These are phyloP conservation scores for Mucuna pruriens DNA, from an alignment of 306 rosid species.

Conservation along the genomic window DNA sequence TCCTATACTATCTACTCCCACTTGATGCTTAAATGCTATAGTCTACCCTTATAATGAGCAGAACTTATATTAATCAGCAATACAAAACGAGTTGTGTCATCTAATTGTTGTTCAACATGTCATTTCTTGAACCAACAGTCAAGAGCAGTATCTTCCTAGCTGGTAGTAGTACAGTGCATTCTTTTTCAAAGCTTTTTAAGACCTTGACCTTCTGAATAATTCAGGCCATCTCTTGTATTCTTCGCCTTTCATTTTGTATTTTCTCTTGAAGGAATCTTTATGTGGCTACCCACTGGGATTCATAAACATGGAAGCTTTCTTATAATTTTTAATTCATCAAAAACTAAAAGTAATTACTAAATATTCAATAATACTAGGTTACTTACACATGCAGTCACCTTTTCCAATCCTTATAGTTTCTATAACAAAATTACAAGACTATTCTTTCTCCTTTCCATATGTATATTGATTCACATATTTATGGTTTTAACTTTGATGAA, in stretches of 20 bases:
- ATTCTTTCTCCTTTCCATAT: not conserved
- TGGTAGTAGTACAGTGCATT: not conserved
- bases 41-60: not conserved
- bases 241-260: conserved; percentile 4
- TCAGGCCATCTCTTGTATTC: conserved; percentile 7
- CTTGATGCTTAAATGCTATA: not conserved
- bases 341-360: not conserved
- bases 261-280: not conserved
- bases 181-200: not conserved
- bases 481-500: conserved; percentile 11
- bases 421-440: not conserved
- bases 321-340: not conserved
- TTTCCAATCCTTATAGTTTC: not conserved
- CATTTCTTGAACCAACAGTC: conserved; percentile 1
- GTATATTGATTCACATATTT: not conserved
- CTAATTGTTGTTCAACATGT: not conserved
- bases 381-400: not conserved
- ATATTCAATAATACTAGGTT: not conserved
- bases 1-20: conserved; percentile 18
- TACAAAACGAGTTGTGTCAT: not conserved
- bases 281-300: not conserved
- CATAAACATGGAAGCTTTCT: conserved; percentile 4
- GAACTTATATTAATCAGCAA: conserved; percentile 20
- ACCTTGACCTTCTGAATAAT: not conserved
- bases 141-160: not conserved